These are phyloP conservation scores for Sequoia sempervirens DNA, from an alignment of 75 land plant genomes.

Conservation along the genomic window DNA sequence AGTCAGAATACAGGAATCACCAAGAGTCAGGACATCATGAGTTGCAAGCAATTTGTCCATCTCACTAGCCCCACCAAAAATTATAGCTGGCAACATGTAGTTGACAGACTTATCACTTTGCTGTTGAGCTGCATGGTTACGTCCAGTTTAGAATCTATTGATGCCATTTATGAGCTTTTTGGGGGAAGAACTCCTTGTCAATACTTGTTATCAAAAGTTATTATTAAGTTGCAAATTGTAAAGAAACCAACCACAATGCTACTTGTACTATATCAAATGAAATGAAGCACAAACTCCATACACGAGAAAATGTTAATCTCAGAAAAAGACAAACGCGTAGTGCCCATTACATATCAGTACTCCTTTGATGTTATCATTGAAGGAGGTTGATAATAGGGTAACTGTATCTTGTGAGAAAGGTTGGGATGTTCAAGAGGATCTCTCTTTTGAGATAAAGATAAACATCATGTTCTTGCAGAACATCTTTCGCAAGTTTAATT, in stretches of 20 bases:
- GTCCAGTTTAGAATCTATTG: neutral
- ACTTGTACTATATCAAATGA: neutral
- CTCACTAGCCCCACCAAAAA: too few species aligned
- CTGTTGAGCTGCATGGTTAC: neutral
- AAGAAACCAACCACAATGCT: neutral
- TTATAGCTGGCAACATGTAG: neutral
- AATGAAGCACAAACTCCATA: neutral
- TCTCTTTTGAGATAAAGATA: neutral
- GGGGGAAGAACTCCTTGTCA: neutral
- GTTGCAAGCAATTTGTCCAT: neutral
- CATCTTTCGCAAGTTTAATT: neutral
- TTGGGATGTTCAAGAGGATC: neutral
- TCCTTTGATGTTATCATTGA: too few species aligned
- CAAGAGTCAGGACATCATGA: neutral
- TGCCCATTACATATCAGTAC: neutral
- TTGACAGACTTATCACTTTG: neutral
- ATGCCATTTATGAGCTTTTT: neutral
- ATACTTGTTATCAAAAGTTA: neutral
- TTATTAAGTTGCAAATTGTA: neutral
- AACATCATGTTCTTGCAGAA: neutral
- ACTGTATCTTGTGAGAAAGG: too few species aligned
- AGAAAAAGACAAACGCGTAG: neutral
- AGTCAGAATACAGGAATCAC: neutral
- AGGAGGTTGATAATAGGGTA: too few species aligned
- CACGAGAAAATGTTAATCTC: neutral